Evolutionary conservation across 2,329 filamentous ascomycete genomes (phyloP), one percentile per base, ranked within the genome.

Genomic region (Fusarium sp.): DNA sequence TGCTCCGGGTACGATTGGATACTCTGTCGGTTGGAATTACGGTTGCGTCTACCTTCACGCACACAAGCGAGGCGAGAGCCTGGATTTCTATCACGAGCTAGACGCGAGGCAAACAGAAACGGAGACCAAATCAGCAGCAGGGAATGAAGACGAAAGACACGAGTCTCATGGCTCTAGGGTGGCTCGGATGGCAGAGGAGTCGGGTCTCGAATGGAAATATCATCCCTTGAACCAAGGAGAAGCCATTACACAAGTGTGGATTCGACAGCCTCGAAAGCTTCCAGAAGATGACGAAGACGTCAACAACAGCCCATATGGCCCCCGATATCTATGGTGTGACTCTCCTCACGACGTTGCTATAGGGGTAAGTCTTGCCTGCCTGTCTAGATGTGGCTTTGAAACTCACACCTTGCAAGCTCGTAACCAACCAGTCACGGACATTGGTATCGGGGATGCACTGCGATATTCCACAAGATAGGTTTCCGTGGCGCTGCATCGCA

Each of bases 21-120:
- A 72, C 27, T 74, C 71, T 33, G 20, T 49, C 7, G 74, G 68
- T 20, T 74, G 71, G 71, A 27, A 44, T 16, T 36, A 42, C 27
- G 38, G 44, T 1, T 56, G 38, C 12, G 6, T 72, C 8, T 46
- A 64, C 12, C 35, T 74, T 5, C 65, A 56, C 16, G 31, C 49
- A 8, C 64, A 74, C 35, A 62, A 53, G 16, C n/a, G 24, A 12
- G 24, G 27, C 20, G 71, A 69, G 36, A 40, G 31, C 17, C 27
- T 66, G 5, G 22, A n/a, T 6, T 72, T 74, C 56, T 69, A 71
- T 16, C 53, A 22, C 2, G 61, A 62, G 33, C 4, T 66, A 20
- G 71, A 69, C 8, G 16, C 46, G 2, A 55, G 46, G 7, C 22
- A 33, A 2, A 7, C 31, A 12, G 38, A 8, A n/a, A 29, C 24